A percentile compares a stretch with the other conserved stretches of the same genome.
These are phyloP conservation scores for Posidonia oceanica DNA, from an alignment of 116 monocot species.

Conservation along the genomic window DNA sequence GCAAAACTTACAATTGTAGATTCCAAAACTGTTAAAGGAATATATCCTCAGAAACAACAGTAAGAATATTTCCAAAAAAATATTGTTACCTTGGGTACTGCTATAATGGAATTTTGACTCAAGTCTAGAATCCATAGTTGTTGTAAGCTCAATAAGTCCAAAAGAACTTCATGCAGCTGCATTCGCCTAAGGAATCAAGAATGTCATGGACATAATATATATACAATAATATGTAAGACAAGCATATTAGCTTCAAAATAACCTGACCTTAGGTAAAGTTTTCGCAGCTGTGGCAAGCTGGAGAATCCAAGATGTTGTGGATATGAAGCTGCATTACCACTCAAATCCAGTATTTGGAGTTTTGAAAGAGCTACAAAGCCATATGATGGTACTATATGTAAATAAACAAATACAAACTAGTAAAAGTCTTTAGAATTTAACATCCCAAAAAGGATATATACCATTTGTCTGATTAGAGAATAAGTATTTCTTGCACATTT, in stretches of 20 bases:
- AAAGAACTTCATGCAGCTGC: no score
- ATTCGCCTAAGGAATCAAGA: no score
- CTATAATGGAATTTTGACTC: no score
- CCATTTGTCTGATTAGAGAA: no score
- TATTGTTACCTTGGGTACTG: constrained; percentile 45
- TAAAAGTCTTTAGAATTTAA: neutral
- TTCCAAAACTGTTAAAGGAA: neutral
- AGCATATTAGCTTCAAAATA: neutral
- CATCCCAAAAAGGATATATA: neutral
- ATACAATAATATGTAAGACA: no score
- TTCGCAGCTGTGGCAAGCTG: constrained; percentile 43
- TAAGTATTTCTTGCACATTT: no score
- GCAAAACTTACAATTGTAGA: no score
- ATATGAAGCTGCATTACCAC: constrained; percentile 52
- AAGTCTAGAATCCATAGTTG: no score
- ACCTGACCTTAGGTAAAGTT: constrained; percentile 78
- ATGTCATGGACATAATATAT: no score
- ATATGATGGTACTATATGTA: constrained; percentile 14
- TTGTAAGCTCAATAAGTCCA: no score
- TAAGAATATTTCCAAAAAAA: neutral
- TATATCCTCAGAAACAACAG: neutral
- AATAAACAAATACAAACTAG: neutral
- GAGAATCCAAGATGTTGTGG: constrained; percentile 46
- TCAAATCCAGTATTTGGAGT: constrained; percentile 82
- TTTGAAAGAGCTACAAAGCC: constrained; percentile 42